These are phyloP conservation scores for Neoboletus brunneissimus DNA, from an alignment of 768 basidiomycete species.

Conservation along the genomic window DNA sequence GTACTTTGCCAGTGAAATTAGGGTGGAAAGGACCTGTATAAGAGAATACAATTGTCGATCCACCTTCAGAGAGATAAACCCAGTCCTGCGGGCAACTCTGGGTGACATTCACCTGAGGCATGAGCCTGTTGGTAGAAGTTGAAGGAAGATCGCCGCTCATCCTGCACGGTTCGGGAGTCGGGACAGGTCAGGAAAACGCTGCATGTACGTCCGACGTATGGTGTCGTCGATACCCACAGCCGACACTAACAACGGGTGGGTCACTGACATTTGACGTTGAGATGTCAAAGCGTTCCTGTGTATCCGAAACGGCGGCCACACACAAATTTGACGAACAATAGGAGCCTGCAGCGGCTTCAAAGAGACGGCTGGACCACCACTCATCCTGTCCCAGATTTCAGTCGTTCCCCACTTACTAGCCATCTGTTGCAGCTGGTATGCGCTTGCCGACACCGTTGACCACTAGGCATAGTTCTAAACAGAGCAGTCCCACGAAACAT, in stretches of 20 bases:
- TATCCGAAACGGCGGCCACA: background rate
- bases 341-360: background rate
- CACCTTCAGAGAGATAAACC: constrained; percentile 91
- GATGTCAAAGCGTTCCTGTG: constrained; percentile 7
- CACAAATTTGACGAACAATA: constrained; percentile 23
- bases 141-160: background rate
- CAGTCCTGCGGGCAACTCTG: constrained; percentile 52
- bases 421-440: constrained; percentile 5
- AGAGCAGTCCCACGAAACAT: constrained; percentile 8
- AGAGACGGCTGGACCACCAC: background rate
- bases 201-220: background rate
- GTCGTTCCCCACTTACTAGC: background rate
- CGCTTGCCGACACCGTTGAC: constrained; percentile 13
- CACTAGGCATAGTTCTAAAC: constrained; percentile 5
- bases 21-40: constrained; percentile 59
- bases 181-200: background rate
- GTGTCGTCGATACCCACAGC: background rate
- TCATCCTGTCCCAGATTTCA: background rate
- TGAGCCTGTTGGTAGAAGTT: background rate
- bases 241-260: background rate
- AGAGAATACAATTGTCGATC: constrained; percentile 84
- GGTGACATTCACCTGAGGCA: constrained; percentile 19
- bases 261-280: background rate
- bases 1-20: constrained; percentile 58
- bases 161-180: background rate